phyloP scores from a whole-genome alignment of 2,329 filamentous ascomycete genomes.

The Fusarium falciforme region DNA sequence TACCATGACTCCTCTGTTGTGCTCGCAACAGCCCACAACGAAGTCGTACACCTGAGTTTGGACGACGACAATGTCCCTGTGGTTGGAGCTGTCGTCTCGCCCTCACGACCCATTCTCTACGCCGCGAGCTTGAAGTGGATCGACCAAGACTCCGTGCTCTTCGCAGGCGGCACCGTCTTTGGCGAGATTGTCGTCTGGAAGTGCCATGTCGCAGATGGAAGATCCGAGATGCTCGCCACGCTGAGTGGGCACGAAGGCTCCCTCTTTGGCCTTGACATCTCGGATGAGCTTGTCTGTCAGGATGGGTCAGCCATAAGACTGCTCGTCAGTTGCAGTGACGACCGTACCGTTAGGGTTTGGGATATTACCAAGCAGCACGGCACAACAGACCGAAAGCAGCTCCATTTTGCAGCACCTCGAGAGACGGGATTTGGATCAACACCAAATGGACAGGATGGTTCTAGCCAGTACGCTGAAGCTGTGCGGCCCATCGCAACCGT shows the following conservation, averaged over 20 bases:
- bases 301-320: slow-evolving; percentile 63
- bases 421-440: slow-evolving; percentile 72
- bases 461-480: slow-evolving; percentile 19
- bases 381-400: not conserved
- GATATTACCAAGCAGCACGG: slow-evolving; percentile 71
- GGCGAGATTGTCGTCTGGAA: slow-evolving; percentile 95
- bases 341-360: slow-evolving; percentile 90
- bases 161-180: slow-evolving; percentile 92
- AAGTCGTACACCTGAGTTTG: slow-evolving; percentile 67
- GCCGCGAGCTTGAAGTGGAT: slow-evolving; percentile 80
- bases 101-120: slow-evolving; percentile 87
- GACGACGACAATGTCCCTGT: slow-evolving; percentile 48
- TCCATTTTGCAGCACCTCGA: slow-evolving; percentile 51
- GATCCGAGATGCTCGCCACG: slow-evolving; percentile 60
- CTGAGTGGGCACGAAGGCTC: slow-evolving; percentile 86
- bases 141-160: slow-evolving; percentile 68
- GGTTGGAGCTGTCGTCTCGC: slow-evolving; percentile 66
- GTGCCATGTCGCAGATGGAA: slow-evolving; percentile 57
- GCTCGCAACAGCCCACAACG: slow-evolving; percentile 89
- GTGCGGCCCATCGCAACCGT: slow-evolving; percentile 70
- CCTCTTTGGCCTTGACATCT: slow-evolving; percentile 90
- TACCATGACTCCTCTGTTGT: slow-evolving; percentile 59
- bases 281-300: slow-evolving; percentile 56
- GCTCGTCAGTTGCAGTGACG: slow-evolving; percentile 94
- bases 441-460: slow-evolving; percentile 37